Evolutionary conservation across 805 yeast species (phyloP), one percentile per base, ranked within the genome.

Genomic region (Pichia heedii): DNA sequence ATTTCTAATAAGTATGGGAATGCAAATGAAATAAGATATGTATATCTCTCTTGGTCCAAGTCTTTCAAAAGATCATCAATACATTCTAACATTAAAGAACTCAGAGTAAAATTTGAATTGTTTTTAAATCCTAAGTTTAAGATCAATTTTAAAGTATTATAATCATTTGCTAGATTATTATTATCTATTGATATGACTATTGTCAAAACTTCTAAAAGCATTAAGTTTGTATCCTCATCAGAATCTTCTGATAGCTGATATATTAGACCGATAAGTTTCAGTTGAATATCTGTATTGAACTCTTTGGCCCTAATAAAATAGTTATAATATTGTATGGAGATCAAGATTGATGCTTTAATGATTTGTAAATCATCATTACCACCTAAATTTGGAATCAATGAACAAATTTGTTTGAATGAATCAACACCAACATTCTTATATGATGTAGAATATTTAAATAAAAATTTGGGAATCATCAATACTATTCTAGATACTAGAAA

Each of bases 161-260:
- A 56, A 30, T 65, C 56, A 7, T 55, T 51, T 3, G 68, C 62
- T 32, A 62, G 44, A 2, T 54, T 48, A 9, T 51, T 54, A 40
- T 66, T 67, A 46, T 71, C 67, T 9, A 81, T 67, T 39, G 69
- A 67, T 33, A 84, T 72, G 1, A 79, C 74, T 3, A 72, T 68
- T 1, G 79, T 69, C n/a, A 84, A 60, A 0, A 83, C 73, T 56
- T 88, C 96, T 12, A 84, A 70, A 35, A 89, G 61, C 38, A 83
- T 69, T 1, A 88, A 75, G 30, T 84, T 77, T 0, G 95, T 74
- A 54, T 89, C 97, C 37, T 86, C 96, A 37, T 79, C 84, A 0
- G 93, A 74, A 1, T 76, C 81, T 1, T 70, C 73, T 3, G 73
- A 55, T 10, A 90, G 59, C 2, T 70, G 58, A 3, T 58, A 54